Conservation (phyloP, 352 stramenopile species). For the Aphanomyces stellatus region DNA sequence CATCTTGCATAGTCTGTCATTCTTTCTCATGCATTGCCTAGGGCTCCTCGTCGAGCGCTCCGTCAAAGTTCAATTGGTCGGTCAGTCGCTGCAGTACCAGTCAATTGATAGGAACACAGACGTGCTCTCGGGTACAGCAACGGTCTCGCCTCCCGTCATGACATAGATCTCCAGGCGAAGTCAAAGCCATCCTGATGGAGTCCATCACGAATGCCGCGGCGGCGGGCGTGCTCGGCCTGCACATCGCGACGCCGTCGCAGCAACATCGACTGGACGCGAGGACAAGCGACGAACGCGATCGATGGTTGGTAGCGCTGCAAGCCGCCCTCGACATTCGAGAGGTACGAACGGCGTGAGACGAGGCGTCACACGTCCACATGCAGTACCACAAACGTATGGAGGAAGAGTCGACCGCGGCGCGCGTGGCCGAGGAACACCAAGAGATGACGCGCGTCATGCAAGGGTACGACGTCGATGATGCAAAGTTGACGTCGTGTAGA, state of each 20-base stretch:
- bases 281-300: neutral
- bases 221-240: neutral
- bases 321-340: neutral
- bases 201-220: neutral
- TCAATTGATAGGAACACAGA: neutral
- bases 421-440: constrained; percentile 6
- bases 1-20: too few relatives aligned
- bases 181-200: constrained; percentile 11
- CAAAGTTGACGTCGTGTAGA: neutral
- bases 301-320: constrained; percentile 1
- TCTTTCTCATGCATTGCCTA: neutral
- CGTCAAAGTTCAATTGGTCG: constrained; percentile 9
- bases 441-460: constrained; percentile 16
- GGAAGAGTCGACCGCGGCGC: neutral
- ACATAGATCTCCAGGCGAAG: neutral
- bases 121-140: neutral
- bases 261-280: constrained; percentile 4
- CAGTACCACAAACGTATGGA: neutral
- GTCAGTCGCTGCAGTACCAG: constrained; percentile 11
- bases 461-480: neutral
- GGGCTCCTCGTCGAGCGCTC: constrained; percentile 8
- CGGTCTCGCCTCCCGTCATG: neutral
- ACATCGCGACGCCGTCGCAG: constrained; percentile 2
- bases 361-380: too few relatives aligned
- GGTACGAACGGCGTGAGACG: neutral